Conservation (phyloP, 2,329 filamentous ascomycete genomes). For the Fusarium aywerte region DNA sequence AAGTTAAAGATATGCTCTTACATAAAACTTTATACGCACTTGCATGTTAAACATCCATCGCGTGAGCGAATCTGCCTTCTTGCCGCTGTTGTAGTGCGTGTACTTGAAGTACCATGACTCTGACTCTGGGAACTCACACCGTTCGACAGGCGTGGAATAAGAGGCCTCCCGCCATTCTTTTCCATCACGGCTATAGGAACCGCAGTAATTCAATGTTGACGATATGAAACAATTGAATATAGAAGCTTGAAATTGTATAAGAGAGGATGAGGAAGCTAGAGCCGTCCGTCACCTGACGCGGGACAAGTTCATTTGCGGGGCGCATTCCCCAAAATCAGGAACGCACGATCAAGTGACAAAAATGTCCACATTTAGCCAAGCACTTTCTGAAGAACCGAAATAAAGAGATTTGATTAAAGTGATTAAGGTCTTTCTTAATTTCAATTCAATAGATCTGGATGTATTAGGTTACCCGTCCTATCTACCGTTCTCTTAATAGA, state of each 20-base stretch:
- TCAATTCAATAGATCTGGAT: no score
- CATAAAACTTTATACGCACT: conserved; percentile 45
- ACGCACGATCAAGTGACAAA: not conserved
- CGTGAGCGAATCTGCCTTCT: conserved; percentile 44
- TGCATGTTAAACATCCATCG: conserved; percentile 57
- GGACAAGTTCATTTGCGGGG: conserved; percentile 31
- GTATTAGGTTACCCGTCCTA: no score
- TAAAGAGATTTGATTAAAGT: not conserved
- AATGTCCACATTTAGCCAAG: not conserved
- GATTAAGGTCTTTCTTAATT: no score
- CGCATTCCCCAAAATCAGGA: conserved; percentile 13
- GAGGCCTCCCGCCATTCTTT: conserved; percentile 29
- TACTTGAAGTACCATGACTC: conserved; percentile 10
- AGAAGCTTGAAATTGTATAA: conserved; percentile 6
- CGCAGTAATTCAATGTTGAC: not conserved
- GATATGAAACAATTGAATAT: not conserved
- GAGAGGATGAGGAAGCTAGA: conserved; percentile 3
- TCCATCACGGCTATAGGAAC: conserved; percentile 9
- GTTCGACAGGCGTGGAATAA: conserved; percentile 33
- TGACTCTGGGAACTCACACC: conserved; percentile 16
- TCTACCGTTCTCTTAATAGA: no score
- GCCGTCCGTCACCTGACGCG: conserved; percentile 31
- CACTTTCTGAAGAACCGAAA: not conserved
- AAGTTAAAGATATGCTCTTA: not conserved
- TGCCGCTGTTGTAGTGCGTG: conserved; percentile 29